Base-by-base conservation (phyloP, 2,329 filamentous ascomycete species). In the Zymoseptoria tritici region DNA sequence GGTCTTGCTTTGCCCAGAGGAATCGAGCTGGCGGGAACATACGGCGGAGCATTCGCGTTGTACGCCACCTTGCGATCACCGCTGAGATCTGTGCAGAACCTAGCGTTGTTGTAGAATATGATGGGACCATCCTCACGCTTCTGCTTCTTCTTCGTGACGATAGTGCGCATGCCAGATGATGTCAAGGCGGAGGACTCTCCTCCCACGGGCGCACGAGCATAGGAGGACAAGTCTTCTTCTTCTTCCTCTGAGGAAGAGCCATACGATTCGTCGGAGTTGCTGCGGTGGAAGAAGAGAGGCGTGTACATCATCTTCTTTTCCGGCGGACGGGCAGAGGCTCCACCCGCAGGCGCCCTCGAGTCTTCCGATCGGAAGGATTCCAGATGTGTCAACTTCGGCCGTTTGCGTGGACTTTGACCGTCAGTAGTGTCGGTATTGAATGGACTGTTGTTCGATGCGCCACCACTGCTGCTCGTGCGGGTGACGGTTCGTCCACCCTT, bases 91-190 rank as follows among this genome's bases (percentile, higher is more conserved):
- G 86, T 91, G 71, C 86, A 94, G 71, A 94, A 96, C 0, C 83
- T 84, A 1, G 88, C 87, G 24, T 88, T 89, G 61, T 83, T 90
- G 71, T 93, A 95, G 70, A 92, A 95, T 19, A 93, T 91, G 65
- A 95, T 88, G 1, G 88, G 85, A 8, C 90, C 90, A 60, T 89
- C 85, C 11, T 85, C 80, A 0, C 79, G 81, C 24, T 81, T 81
- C 71, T 81, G 83, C 64, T 76, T 80, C 57, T 66, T 71, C 8
- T 62, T 64, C 0, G 72, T 70, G 1, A 63, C 75, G 20, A 24
- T 19, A 36, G 79, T 68, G 69, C 75, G 59, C 74, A 80, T 53
- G 70, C 78, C 64, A 70, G 82, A 64, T 77, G 83, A 67, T 4
- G 72, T 73, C 65, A 79, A 72, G 0, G 73, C 74, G 1, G 77